phyloP scores from a whole-genome alignment of 2,329 filamentous ascomycete species.

The Trichoderma breve region DNA sequence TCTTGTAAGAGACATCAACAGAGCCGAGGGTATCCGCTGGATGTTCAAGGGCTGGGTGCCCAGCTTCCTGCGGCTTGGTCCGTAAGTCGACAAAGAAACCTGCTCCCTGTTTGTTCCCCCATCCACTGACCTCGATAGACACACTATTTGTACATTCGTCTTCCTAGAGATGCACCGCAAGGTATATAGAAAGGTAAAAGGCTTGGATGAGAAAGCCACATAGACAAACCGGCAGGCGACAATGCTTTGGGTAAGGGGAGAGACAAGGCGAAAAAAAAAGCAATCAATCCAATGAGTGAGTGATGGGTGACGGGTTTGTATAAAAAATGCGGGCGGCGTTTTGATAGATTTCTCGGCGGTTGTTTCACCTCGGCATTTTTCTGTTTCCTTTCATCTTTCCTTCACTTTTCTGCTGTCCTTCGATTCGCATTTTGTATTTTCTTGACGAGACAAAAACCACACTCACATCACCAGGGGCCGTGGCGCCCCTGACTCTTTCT shows the following conservation, averaged over 20 bases:
- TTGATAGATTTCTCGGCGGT: constrained; percentile 20
- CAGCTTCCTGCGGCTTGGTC: constrained; percentile 64
- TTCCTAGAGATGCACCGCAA: constrained; percentile 87
- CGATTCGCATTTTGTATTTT: neutral
- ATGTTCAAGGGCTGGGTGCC: constrained; percentile 90
- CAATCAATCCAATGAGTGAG: neutral
- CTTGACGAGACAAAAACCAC: neutral
- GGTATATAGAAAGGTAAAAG: constrained; percentile 60
- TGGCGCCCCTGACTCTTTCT: neutral
- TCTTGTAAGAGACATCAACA: constrained; percentile 65
- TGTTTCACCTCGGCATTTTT: constrained; percentile 2
- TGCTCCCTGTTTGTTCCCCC: too few relatives aligned
- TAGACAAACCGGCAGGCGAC: neutral
- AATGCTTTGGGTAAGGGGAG: neutral
- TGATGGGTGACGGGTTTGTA: constrained; percentile 8
- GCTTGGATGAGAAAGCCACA: constrained; percentile 30
- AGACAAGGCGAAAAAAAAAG: neutral
- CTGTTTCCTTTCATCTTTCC: neutral
- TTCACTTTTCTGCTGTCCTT: neutral
- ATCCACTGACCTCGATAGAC: constrained; percentile 40
- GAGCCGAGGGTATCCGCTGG: constrained; percentile 71
- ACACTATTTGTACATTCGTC: constrained; percentile 84
- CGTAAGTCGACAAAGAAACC: constrained; percentile 43
- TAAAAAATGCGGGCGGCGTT: constrained; percentile 26
- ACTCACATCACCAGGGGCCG: neutral